phyloP scores from a whole-genome alignment of 192 early-diverging fungal genomes.

The Helicostylum pulchrum region DNA sequence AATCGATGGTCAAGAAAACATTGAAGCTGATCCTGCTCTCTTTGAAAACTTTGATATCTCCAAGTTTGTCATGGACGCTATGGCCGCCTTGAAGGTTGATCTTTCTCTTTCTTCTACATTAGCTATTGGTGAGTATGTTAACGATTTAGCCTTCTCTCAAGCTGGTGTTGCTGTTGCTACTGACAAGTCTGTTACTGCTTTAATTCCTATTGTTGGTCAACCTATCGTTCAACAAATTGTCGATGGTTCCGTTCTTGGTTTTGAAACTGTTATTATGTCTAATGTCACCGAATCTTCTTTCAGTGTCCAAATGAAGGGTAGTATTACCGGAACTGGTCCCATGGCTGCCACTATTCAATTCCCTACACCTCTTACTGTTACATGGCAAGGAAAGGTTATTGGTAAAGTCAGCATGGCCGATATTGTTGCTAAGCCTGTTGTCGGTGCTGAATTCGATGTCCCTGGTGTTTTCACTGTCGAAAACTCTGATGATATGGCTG shows the following conservation, averaged over 20 bases:
- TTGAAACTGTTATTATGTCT: slow-evolving; percentile 37
- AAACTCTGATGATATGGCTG: slow-evolving; percentile 42
- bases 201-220: slow-evolving; percentile 52
- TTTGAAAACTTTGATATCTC: slow-evolving; percentile 48
- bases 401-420: slow-evolving; percentile 47
- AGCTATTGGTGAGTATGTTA: slow-evolving; percentile 50
- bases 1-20: slow-evolving; percentile 31
- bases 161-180: slow-evolving; percentile 40
- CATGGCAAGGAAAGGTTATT: slow-evolving; percentile 37
- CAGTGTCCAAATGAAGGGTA: slow-evolving; percentile 46
- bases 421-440: slow-evolving; percentile 41
- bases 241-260: slow-evolving; percentile 33
- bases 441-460: slow-evolving; percentile 45
- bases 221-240: slow-evolving; percentile 58
- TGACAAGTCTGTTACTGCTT: slow-evolving; percentile 44
- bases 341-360: slow-evolving; percentile 46
- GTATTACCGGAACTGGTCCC: slow-evolving; percentile 47
- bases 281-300: slow-evolving; percentile 39
- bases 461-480: slow-evolving; percentile 41
- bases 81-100: slow-evolving; percentile 49
- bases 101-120: slow-evolving; percentile 43
- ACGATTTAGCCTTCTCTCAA: slow-evolving; percentile 42
- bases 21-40: slow-evolving; percentile 20
- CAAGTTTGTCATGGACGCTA: slow-evolving; percentile 43
- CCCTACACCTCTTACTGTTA: slow-evolving; percentile 38